Conservation (phyloP, 192 early-diverging fungal genomes). For the Coemansia sp. region DNA sequence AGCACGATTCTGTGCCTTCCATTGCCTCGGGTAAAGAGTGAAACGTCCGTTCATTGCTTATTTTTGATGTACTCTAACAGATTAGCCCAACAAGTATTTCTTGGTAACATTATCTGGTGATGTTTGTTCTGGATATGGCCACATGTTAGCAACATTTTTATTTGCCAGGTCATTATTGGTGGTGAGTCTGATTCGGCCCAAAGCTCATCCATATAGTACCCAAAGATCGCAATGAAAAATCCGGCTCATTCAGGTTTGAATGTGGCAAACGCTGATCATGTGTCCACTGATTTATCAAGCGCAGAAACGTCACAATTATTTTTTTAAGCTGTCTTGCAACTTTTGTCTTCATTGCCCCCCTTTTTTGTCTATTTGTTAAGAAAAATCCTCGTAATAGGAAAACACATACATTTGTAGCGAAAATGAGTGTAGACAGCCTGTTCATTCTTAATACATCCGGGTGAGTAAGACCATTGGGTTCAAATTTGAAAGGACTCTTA, state of each 20-base stretch:
- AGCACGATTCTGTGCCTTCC: constrained; percentile 16
- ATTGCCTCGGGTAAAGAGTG: constrained; percentile 13
- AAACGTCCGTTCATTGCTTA: not conserved
- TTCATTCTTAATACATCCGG: constrained; percentile 71
- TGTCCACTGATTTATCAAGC: too few species aligned
- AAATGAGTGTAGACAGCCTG: constrained; percentile 64
- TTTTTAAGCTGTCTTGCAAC: not conserved
- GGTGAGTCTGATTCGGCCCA: too few species aligned
- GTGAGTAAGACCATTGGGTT: constrained; percentile 35
- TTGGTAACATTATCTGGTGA: too few species aligned
- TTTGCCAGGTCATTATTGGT: too few species aligned
- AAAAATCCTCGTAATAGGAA: not conserved
- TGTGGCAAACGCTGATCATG: too few species aligned
- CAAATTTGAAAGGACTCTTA: not conserved
- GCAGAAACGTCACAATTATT: too few species aligned
- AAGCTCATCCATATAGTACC: too few species aligned
- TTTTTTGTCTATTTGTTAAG: not conserved
- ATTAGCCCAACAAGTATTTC: too few species aligned
- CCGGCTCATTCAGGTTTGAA: too few species aligned
- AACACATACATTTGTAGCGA: not conserved
- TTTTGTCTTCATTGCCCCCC: not conserved
- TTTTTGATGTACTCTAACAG: not conserved
- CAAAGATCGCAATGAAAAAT: too few species aligned
- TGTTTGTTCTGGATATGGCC: too few species aligned
- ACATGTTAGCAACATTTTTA: too few species aligned